Base-by-base conservation (phyloP, 2,329 filamentous ascomycete species). In the Ceratocystis lukuohia region DNA sequence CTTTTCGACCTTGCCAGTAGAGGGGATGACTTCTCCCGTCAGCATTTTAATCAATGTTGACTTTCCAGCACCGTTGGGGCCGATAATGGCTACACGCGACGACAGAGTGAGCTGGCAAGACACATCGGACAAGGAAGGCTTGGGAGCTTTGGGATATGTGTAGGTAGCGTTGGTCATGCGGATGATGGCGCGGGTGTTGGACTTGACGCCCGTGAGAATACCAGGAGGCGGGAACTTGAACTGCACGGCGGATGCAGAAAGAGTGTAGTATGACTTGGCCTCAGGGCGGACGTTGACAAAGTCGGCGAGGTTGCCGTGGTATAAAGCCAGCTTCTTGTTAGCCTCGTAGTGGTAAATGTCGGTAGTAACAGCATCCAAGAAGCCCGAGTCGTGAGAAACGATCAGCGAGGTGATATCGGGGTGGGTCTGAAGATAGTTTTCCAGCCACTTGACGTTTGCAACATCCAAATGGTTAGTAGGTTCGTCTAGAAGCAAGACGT, bases 281-380 rank as follows among this genome's bases (percentile, higher is more conserved):
- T 97, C 94, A 12, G 94, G 94, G 74, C 90, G 91, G 71, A 90
- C 80, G 77, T 89, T 84, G 74, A 99, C 94, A 74, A 99, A 96
- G 44, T 81, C 86, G 22, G 85, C 84, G 67, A 94, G 80, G 77
- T 94, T 93, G 70, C 89, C 89, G 79, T 87, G 88, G 83, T 90
- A 93, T 77, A 85, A 87, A 25, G 86, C 86, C 37, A 99, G 84
- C 80, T 97, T 99, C 85, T 99, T 99, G 77, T 87, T 85, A 30
- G 84, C 84, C 77, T 99, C 94, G 78, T 99, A 99, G 79, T 99
- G 94, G 79, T 96, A 96, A 74, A 99, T 96, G 74, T 99, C 94
- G 5, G 94, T 99, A 74, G 93, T 97, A 71, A 99, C 92, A 70
- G 93, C 91, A 74, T 99, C 94, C 67, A 99, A 80, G 83, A 99